Evolutionary conservation across 2,329 filamentous ascomycete species (phyloP).

Genomic region (Exophiala xenobiotica): DNA sequence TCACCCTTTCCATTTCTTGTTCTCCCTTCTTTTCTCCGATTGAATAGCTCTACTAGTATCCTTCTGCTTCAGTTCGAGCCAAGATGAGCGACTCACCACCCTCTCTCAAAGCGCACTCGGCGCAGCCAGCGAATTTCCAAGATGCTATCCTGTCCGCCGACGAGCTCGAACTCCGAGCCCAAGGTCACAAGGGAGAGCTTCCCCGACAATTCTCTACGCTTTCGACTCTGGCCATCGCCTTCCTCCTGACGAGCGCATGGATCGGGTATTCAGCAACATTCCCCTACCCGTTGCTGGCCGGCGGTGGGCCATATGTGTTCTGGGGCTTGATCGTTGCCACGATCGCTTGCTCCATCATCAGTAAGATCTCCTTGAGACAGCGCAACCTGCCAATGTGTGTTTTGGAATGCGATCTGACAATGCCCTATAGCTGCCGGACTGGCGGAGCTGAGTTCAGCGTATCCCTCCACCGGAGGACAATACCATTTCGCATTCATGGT

Average conservation of each 20-base stretch:
- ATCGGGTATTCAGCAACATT: conserved; percentile 32
- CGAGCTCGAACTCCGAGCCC: conserved; percentile 10
- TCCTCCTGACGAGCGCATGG: conserved; percentile 37
- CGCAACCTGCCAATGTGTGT: background rate
- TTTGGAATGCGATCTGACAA: background rate
- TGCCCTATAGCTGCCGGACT: conserved; percentile 20
- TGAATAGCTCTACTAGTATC: background rate
- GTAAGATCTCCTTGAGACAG: background rate
- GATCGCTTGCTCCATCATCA: conserved; percentile 30
- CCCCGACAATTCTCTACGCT: conserved; percentile 28
- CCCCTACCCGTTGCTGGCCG: conserved; percentile 27
- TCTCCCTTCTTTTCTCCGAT: background rate
- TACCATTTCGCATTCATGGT: conserved; percentile 38
- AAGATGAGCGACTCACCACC: conserved; percentile 10
- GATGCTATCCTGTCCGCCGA: conserved; percentile 12
- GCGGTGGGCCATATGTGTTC: conserved; percentile 31
- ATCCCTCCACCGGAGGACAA: conserved; percentile 33
- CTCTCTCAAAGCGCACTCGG: conserved; percentile 4
- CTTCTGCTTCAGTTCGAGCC: background rate
- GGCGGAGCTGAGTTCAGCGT: conserved; percentile 33
- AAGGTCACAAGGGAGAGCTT: conserved; percentile 21
- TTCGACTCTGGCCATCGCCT: conserved; percentile 32
- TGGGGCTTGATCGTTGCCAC: conserved; percentile 31
- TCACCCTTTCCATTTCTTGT: background rate
- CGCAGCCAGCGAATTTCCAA: conserved; percentile 3